Base-by-base conservation (phyloP, 805 yeast species). In the Kazachstania psychrophila region DNA sequence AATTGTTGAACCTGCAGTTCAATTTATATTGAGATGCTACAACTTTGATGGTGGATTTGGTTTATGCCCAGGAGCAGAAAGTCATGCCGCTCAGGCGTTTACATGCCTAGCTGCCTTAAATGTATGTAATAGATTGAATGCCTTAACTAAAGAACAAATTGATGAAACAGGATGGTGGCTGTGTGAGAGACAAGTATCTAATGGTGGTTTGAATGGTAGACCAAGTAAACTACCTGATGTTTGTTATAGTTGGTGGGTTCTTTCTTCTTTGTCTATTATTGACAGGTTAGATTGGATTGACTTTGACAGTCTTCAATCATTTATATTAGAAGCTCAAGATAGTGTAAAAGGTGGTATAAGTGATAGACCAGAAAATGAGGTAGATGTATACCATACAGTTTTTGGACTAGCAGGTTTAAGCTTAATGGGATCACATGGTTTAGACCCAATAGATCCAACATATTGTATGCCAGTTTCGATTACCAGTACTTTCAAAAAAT, bases 191-290 rank as follows among this genome's bases (percentile, higher is more conserved):
- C 99, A 92, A 58, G 72, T 85, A 7, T 65, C 63, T 13, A 70
- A 70, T 20, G 99, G 99, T 5, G 99, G 99, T 0, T 67, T 92
- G 38, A 92, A 92, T 54, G 99, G 99, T 1, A 71, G 99, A 34
- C 96, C 97, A 0, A 95, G 92, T 41, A 92, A 92, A 56, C 62
- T 86, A 14, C 95, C 97, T 0, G 99, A 92, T 59, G 95, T 85
- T n/a, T 92, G 99, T 56, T 92, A 92, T 56, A 78, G 92, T 48
- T 92, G 96, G 95, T 92, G 99, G 99, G 94, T 87, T 8, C 57
- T 87, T 16, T 79, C 94, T 2, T 71, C 86, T 2, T 60, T 88
- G 39, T 70, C 81, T 0, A 77, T 85, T 25, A 65, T 89, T 15
- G 73, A 64, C 0, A 76, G 72, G 43, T 56, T 77, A 14, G 72